Evolutionary conservation across 495 filamentous ascomycete genomes (phyloP).

Genomic region (Penicillium flavigenum): DNA sequence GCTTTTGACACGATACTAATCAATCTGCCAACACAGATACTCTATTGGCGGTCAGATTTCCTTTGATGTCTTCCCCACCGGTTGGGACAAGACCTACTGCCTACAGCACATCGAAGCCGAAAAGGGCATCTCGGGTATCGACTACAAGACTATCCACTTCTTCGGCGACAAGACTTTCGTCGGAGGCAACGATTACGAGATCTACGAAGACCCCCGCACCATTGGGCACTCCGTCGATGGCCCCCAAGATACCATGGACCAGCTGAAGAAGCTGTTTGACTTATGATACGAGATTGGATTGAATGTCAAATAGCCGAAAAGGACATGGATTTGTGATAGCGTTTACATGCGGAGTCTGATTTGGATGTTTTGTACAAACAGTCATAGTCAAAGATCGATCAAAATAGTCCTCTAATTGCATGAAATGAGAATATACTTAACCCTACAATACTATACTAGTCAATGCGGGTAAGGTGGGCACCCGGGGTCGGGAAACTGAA

Average conservation of each 20-base stretch:
- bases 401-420: constrained; percentile 15
- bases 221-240: constrained; percentile 78
- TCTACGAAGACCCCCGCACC: constrained; percentile 76
- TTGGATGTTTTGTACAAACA: neutral
- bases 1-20: neutral
- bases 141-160: constrained; percentile 91
- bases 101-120: constrained; percentile 82
- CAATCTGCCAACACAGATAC: constrained; percentile 52
- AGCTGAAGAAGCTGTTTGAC: constrained; percentile 77
- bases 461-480: constrained; percentile 7
- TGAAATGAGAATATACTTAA: neutral
- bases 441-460: neutral
- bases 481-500: constrained; percentile 13
- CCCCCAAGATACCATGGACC: constrained; percentile 75
- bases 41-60: constrained; percentile 96
- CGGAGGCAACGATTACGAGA: constrained; percentile 95
- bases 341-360: constrained; percentile 17
- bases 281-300: constrained; percentile 44
- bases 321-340: constrained; percentile 18
- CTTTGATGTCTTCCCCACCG: constrained; percentile 94
- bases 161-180: constrained; percentile 91
- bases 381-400: constrained; percentile 7
- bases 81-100: constrained; percentile 99
- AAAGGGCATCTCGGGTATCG: constrained; percentile 67
- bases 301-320: constrained; percentile 7